These are phyloP conservation scores for Saturnispora quitensis DNA, from an alignment of 805 yeast species.

Conservation along the genomic window DNA sequence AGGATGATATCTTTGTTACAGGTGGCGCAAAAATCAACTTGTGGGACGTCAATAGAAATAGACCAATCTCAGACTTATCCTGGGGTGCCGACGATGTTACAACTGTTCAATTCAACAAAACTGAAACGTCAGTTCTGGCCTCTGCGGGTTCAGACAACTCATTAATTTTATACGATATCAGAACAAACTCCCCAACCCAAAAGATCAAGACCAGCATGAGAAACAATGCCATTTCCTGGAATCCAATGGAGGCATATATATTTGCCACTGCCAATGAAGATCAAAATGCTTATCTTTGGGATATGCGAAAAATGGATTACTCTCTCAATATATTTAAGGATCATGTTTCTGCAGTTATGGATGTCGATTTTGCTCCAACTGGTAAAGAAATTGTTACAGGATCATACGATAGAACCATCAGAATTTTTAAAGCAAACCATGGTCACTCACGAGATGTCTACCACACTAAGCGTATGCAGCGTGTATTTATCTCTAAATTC, in stretches of 20 bases:
- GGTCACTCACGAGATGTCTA: constrained; percentile 95
- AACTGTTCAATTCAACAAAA: constrained; percentile 76
- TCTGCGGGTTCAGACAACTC: constrained; percentile 88
- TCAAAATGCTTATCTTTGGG: constrained; percentile 90
- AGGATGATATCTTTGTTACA: constrained; percentile 69
- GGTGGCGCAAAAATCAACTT: constrained; percentile 85
- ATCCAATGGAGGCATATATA: constrained; percentile 94
- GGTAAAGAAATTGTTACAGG: constrained; percentile 96
- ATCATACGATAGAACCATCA: constrained; percentile 85
- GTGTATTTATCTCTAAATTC: constrained; percentile 73
- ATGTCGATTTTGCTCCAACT: constrained; percentile 91
- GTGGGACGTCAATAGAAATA: constrained; percentile 84
- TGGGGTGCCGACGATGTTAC: constrained; percentile 96
- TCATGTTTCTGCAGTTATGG: constrained; percentile 93
- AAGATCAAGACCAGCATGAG: constrained; percentile 76
- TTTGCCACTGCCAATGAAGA: constrained; percentile 92
- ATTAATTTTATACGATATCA: constrained; percentile 77
- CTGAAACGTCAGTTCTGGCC: constrained; percentile 84
- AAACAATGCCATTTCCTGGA: constrained; percentile 86
- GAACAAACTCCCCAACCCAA: constrained; percentile 89
- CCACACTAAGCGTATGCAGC: constrained; percentile 97
- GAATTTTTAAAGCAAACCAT: constrained; percentile 58
- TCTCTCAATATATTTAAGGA: constrained; percentile 84
- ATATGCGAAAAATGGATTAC: constrained; percentile 83
- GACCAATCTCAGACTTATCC: constrained; percentile 66